Evolutionary conservation across 208 protist species (phyloP).

Genomic region (Spongospora subterranea): DNA sequence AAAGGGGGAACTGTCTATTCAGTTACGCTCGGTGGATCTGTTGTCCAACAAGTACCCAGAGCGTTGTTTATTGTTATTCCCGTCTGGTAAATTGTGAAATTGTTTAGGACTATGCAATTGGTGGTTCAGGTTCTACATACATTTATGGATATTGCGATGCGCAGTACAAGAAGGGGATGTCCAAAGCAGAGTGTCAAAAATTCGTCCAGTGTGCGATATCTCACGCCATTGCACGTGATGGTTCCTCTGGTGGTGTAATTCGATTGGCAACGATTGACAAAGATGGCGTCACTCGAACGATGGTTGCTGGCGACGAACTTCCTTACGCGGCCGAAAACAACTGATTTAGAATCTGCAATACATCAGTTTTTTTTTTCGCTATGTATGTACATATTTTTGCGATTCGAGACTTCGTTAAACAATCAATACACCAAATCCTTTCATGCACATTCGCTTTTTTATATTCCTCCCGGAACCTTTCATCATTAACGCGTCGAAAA

Average conservation of each 20-base stretch:
- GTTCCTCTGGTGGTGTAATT: slow-evolving; percentile 96
- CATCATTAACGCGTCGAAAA: too few species aligned
- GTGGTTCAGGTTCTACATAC: slow-evolving; percentile 95
- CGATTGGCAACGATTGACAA: slow-evolving; percentile 86
- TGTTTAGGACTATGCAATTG: slow-evolving; percentile 90
- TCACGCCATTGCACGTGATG: slow-evolving; percentile 96
- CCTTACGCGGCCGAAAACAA: slow-evolving; percentile 59
- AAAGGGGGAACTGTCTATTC: slow-evolving; percentile 95
- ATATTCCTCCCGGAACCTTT: too few species aligned
- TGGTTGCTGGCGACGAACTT: slow-evolving; percentile 69
- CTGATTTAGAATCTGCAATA: too few species aligned
- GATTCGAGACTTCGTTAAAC: too few species aligned
- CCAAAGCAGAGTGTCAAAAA: slow-evolving; percentile 88
- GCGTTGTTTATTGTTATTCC: slow-evolving; percentile 61
- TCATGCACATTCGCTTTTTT: too few species aligned
- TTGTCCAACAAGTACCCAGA: slow-evolving; percentile 43
- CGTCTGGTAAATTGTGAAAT: slow-evolving; percentile 82
- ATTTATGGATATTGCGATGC: slow-evolving; percentile 97
- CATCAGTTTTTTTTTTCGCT: too few species aligned
- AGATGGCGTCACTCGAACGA: slow-evolving; percentile 74
- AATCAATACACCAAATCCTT: too few species aligned
- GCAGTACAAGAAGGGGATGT: slow-evolving; percentile 94
- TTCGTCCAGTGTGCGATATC: slow-evolving; percentile 90
- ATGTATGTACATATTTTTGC: too few species aligned
- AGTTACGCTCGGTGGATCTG: slow-evolving; percentile 83